Evolutionary conservation across 768 basidiomycete species (phyloP), one percentile per base, ranked within the genome.

Genomic region (Rhodosporidiobolus sp.): DNA sequence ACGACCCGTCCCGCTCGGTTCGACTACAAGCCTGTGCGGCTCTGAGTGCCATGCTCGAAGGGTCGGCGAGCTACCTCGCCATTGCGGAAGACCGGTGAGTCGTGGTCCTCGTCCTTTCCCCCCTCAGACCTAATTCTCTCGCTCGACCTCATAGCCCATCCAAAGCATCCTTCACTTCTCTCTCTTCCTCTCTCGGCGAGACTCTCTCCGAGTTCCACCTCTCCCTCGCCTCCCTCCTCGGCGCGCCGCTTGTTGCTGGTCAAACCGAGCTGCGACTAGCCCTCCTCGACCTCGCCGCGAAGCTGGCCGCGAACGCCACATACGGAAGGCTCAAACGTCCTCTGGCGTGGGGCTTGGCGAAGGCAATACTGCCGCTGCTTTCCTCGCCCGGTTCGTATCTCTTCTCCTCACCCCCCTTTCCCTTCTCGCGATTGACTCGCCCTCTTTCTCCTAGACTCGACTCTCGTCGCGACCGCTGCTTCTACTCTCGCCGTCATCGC

Each of bases 151-250:
- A n/a, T n/a, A n/a, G n/a, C n/a, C n/a, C n/a, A n/a, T n/a, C 61
- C 1, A 72, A 66, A n/a, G 64, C 74, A 0, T 69, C 74, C 32
- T 75, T 72, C 70, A 75, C 70, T 7, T 75, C 74, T 0, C 70
- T 75, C 6, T 75, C 74, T 11, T 43, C 63, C 11, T 48, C 50
- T 30, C 26, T 75, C 28, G 74, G 74, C 28, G 70, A 72, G 35
- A 61, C 52, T 26, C 64, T 72, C 28, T 20, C 50, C n/a, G 74
- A 72, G 53, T 59, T 75, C 0, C 74, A 75, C 61, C 10, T 55
- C 19, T 54, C 60, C 12, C 49, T 75, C 17, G 43, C 63, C 6
- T 12, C 38, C 1, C 59, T 69, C 22, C 50, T 75, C 19, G 16
- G 49, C 9, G 19, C n/a, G 1, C 63, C 70, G 10, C 22, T n/a